phyloP scores from a whole-genome alignment of 2,329 filamentous ascomycete species.

The Periconia digitata region DNA sequence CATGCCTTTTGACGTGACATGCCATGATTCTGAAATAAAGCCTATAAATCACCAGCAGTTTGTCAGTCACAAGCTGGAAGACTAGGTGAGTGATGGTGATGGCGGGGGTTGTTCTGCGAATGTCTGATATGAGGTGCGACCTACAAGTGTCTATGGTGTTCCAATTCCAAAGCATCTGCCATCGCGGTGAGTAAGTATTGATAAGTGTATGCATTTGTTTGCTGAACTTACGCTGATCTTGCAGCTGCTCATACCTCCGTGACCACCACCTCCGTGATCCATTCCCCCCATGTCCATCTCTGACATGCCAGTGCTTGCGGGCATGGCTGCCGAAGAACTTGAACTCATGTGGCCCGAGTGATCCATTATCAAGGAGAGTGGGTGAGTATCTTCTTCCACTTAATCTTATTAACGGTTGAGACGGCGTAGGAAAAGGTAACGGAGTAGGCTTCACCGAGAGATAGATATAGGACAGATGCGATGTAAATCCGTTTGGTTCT shows the following conservation, averaged over 20 bases:
- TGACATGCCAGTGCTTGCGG: not conserved
- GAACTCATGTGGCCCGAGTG: not conserved
- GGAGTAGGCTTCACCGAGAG: not conserved
- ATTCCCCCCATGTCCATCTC: not conserved
- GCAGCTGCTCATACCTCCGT: not conserved
- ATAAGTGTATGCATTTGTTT: too few species aligned
- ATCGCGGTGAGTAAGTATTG: too few species aligned
- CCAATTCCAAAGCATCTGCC: conserved; percentile 83
- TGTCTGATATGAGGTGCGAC: conserved; percentile 4
- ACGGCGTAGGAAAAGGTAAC: not conserved
- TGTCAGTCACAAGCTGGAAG: not conserved
- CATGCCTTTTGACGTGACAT: conserved; percentile 66
- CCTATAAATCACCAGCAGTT: conserved; percentile 10
- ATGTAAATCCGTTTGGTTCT: not conserved
- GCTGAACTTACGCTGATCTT: not conserved
- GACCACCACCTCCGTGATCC: not conserved
- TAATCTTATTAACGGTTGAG: not conserved
- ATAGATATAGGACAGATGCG: not conserved
- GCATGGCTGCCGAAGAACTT: not conserved
- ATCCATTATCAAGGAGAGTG: not conserved
- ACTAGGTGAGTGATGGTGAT: not conserved
- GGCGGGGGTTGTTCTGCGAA: not conserved
- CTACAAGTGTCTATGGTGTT: conserved; percentile 66
- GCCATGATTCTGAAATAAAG: conserved; percentile 74
- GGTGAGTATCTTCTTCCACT: not conserved